Base-by-base conservation (phyloP, 1,284 basidiomycete genomes). In the Fomitiporia mediterranea region DNA sequence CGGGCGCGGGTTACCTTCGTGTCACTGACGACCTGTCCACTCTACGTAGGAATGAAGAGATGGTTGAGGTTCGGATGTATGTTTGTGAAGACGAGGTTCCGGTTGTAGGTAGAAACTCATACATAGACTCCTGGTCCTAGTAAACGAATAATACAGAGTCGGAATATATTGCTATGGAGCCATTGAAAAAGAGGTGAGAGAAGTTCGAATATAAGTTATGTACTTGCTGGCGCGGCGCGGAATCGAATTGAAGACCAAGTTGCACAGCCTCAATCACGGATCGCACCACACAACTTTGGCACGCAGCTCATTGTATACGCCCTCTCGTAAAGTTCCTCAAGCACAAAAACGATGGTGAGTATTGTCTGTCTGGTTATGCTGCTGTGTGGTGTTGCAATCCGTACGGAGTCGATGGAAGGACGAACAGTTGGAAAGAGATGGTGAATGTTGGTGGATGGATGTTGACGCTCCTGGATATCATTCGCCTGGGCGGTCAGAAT, bases 271-370 rank as follows among this genome's bases (percentile, higher is more conserved):
- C 40, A 9, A 21, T 11, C 17, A 43, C 19, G 11, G 32, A n/a
- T n/a, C 32, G 32, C 6, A 13, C 32, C 32, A 13, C 32, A 13
- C n/a, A 19, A 9, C 3, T 43, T 43, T 9, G n/a, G 5, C 19
- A 9, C n/a, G 5, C 4, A 21, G 5, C n/a, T 40, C 38, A 40
- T 40, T n/a, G 5, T n/a, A 21, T 9, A 39, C 35, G 25, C n/a
- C 21, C 21, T 39, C 23, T 19, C 37, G 11, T 13, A 37, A 19
- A 35, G 17, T 34, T 17, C 28, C 28, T 50, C 30, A 37, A 51
- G 50, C 50, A 51, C 34, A 21, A 39, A 51, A 51, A 51, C 38
- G 15, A 51, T 51, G 50, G 19, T 37, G 35, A 37, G 39, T 35
- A 51, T 35, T 51, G 35, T 39, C 27, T 28, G 11, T 39, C 30